Base-by-base conservation (phyloP, 2,329 filamentous ascomycete species). In the Colletotrichum cordylinicola region DNA sequence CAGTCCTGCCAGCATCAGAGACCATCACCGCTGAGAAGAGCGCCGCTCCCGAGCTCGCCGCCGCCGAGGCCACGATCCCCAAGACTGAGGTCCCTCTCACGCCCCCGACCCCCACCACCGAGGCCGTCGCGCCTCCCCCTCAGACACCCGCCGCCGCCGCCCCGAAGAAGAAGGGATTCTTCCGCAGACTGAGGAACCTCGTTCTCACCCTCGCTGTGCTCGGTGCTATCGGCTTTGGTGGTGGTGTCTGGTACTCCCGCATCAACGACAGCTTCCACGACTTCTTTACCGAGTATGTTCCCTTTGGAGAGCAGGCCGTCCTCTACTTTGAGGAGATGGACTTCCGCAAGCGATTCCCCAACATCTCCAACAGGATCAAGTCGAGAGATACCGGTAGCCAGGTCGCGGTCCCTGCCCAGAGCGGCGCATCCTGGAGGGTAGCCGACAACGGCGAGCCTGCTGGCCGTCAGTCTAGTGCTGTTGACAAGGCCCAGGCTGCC, bases 261-360 rank as follows among this genome's bases (percentile, higher is more conserved):
- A 91, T 97, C 85, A 98, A 94, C 82, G 97, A 99, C 88, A 98
- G 95, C 87, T 99, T 98, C 91, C 96, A 99, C 87, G 97, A 99
- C 86, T 97, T 98, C 89, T 99, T 99, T 87, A 98, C 96, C 81
- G 96, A 98, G 87, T 99, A 96, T 85, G 87, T 99, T 21, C 97
- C 97, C 27, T 98, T 94, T 80, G 97, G 96, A 81, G 97, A 99
- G 87, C 95, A 98, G 83, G 94, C 94, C 21, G 96, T 99, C 61
- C 92, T 98, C 31, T 98, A 98, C 87, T 93, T 99, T 68, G 97
- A 99, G 86, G 97, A 99, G 87, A 92, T 94, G 79, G 96, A 98
- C 82, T 98, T 98, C 88, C 92, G 94, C 83, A 96, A 94, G 86
- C 93, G 95, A 74, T 98, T 98, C 88, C 91, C 86, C 79, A 87